Conservation (phyloP, 805 yeast genomes). For the Candida qinlingensis region DNA sequence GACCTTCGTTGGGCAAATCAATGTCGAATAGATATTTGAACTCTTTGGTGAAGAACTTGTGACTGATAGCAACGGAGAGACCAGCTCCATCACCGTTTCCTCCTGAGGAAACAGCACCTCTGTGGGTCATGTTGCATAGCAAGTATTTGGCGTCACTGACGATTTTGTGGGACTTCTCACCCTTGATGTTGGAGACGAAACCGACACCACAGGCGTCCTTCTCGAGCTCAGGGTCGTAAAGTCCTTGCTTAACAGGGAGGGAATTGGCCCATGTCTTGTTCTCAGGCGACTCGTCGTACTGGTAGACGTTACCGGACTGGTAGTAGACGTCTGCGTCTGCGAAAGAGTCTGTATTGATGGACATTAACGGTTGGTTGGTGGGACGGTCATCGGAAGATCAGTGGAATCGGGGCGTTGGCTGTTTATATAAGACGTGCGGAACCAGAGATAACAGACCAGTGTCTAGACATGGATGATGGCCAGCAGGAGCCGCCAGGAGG, state of each 20-base stretch:
- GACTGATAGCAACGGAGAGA: slow-evolving; percentile 88
- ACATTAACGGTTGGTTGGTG: not conserved
- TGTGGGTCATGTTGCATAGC: slow-evolving; percentile 95
- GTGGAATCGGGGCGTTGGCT: not conserved
- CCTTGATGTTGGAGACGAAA: slow-evolving; percentile 91
- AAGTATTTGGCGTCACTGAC: slow-evolving; percentile 84
- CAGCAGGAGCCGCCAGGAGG: too few species aligned
- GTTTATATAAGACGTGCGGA: not conserved
- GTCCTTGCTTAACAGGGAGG: slow-evolving; percentile 80
- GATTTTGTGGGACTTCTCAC: slow-evolving; percentile 81
- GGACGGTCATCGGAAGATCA: not conserved
- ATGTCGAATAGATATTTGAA: slow-evolving; percentile 66
- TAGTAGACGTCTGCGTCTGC: slow-evolving; percentile 12
- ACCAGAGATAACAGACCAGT: not conserved
- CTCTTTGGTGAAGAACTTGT: slow-evolving; percentile 79
- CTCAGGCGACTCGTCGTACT: slow-evolving; percentile 69
- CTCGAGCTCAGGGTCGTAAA: slow-evolving; percentile 90
- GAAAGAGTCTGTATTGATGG: slow-evolving; percentile 4
- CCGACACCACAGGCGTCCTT: slow-evolving; percentile 99
- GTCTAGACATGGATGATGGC: too few species aligned
- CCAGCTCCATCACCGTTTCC: slow-evolving; percentile 99
- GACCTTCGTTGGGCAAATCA: slow-evolving; percentile 71
- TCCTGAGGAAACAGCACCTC: slow-evolving; percentile 96
- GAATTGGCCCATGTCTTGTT: slow-evolving; percentile 91
- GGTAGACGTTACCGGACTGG: slow-evolving; percentile 17